phyloP scores from a whole-genome alignment of 106 monocot genomes.

The Gastrodia elata region DNA sequence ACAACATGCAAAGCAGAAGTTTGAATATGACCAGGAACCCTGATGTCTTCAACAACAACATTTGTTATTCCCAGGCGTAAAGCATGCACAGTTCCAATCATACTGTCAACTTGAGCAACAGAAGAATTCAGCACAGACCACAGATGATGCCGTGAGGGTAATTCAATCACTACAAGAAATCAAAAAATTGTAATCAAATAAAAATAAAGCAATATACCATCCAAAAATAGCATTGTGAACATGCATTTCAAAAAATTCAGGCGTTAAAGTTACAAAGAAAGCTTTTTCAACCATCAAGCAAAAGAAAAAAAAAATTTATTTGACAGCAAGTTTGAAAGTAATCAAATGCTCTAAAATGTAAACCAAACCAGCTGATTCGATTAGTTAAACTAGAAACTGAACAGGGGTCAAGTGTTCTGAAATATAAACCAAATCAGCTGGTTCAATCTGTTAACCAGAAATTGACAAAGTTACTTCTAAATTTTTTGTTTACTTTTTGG shows the following conservation, averaged over 20 bases:
- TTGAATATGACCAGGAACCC: constrained; percentile 83
- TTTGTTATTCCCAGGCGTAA: constrained; percentile 55
- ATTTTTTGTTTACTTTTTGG: no score
- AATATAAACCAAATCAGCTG: no score
- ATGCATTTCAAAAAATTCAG: neutral
- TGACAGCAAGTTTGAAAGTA: no score
- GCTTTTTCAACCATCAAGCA: neutral
- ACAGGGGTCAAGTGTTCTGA: no score
- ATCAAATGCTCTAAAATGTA: no score
- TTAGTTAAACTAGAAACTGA: no score
- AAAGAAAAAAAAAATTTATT: no score
- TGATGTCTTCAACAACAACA: constrained; percentile 77
- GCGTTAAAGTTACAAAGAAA: neutral
- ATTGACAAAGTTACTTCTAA: no score
- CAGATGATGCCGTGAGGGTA: constrained; percentile 73
- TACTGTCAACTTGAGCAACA: constrained; percentile 53
- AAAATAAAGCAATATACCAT: neutral
- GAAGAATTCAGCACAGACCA: constrained; percentile 70
- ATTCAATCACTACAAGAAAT: constrained; percentile 56
- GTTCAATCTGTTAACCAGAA: no score
- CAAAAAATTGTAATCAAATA: neutral
- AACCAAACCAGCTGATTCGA: no score
- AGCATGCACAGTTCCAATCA: constrained; percentile 43
- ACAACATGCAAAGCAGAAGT: constrained; percentile 80
- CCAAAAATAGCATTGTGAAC: neutral